Base-by-base conservation (phyloP, 192 early-diverging fungal species). In the Thamnidium elegans region DNA sequence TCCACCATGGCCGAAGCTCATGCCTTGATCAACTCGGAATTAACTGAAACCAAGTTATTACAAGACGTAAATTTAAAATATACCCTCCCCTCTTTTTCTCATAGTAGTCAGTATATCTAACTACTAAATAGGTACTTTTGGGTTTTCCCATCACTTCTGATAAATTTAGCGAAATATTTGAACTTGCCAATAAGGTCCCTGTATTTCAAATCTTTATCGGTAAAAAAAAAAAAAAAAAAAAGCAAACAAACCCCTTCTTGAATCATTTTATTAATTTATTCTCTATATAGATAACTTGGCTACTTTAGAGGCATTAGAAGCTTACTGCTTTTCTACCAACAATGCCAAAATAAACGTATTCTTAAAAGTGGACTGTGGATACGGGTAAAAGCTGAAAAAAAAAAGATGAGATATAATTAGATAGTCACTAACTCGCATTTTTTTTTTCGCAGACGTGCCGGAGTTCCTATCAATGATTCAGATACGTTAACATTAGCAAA, bases 331-430 rank as follows among this genome's bases (percentile, higher is more conserved):
- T 39, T 32, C 47, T 34, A 39, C 46, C 1, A 7, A 36, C 23
- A 31, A 19, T 32, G 30, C 15, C 15, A 56, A 50, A 39, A 23
- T 69, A n/a, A 60, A 62, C 21, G 67, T 65, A 3, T 74, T 63
- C 26, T 52, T 74, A 14, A 74, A 74, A 50, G 72, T 74, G 2
- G 72, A 74, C 42, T 65, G 72, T 55, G 72, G 72, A 31, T 60
- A 74, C 50, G 50, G 42, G 72, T 74, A 65, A 64, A 55, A 55
- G 14, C 2, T 50, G 9, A 1, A 6, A 6, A 6, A 39, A 36
- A 39, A 10, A 39, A 9, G 36, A 6, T 39, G 36, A 39, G 5
- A 39, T 20, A 26, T 3, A 31, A 48, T 36, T 21, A 52, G 32
- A 39, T 39, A 20, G 5, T 63, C 17, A 39, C 9, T 10, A 39